Percentiles rank a stretch among this genome's conserved stretches.
These are phyloP conservation scores for Yueomyces sp. DNA, from an alignment of 1,139 yeast species.

Conservation along the genomic window DNA sequence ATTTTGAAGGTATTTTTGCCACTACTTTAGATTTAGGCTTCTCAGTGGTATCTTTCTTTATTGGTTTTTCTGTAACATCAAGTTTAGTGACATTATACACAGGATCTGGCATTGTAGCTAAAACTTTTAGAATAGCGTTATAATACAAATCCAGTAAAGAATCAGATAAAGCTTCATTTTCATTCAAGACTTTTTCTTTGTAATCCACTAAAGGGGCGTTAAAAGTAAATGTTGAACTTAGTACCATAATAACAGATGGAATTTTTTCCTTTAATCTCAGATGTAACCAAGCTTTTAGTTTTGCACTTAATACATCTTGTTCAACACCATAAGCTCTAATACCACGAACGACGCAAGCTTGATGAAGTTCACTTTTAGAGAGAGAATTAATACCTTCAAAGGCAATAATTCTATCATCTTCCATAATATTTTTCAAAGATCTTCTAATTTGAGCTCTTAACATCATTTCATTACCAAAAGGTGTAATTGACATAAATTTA, in stretches of 20 bases:
- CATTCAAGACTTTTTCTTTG: slow-evolving; percentile 2
- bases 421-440: slow-evolving; percentile 75
- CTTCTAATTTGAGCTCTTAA: slow-evolving; percentile 89
- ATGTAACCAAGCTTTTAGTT: slow-evolving; percentile 79
- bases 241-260: slow-evolving; percentile 78
- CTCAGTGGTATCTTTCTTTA: slow-evolving; percentile 4
- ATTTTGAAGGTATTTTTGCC: slow-evolving; percentile 1
- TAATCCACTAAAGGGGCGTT: slow-evolving; percentile 36
- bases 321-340: slow-evolving; percentile 74
- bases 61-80: slow-evolving; percentile 45
- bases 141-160: slow-evolving; percentile 46
- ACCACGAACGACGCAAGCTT: slow-evolving; percentile 90
- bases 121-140: slow-evolving; percentile 81
- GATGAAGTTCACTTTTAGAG: slow-evolving; percentile 71
- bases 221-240: slow-evolving; percentile 81
- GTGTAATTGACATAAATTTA: slow-evolving; percentile 80
- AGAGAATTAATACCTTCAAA: slow-evolving; percentile 85
- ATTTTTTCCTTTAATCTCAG: slow-evolving; percentile 78
- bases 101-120: slow-evolving; percentile 87
- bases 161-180: slow-evolving; percentile 13
- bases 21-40: slow-evolving; percentile 27
- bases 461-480: slow-evolving; percentile 88
- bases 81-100: slow-evolving; percentile 91
- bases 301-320: slow-evolving; percentile 75
- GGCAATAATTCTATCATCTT: slow-evolving; percentile 85